Conservation (phyloP, 2,329 filamentous ascomycete species). For the Claviceps sorghi region DNA sequence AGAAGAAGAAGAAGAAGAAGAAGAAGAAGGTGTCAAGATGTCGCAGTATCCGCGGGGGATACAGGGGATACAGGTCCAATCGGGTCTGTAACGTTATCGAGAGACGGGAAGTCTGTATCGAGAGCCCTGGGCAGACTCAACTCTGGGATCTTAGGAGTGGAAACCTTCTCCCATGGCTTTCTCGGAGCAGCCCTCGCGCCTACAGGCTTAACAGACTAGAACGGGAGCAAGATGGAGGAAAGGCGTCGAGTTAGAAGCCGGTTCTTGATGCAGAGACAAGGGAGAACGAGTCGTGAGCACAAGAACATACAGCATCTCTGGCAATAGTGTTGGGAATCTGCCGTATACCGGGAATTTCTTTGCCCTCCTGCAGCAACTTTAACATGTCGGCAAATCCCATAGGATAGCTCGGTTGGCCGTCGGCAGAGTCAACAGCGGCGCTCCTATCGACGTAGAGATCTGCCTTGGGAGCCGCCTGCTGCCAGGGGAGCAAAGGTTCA, state of each 20-base stretch:
- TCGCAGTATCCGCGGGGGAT: not conserved
- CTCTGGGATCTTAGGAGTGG: conserved; percentile 7
- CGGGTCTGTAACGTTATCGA: conserved; percentile 14
- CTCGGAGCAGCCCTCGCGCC: conserved; percentile 32
- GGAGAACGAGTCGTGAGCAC: not conserved
- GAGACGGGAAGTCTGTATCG: conserved; percentile 22
- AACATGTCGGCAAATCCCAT: conserved; percentile 75
- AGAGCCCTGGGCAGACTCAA: conserved; percentile 14
- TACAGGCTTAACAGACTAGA: conserved; percentile 32
- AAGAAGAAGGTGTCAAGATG: too few species aligned
- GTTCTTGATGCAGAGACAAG: not conserved
- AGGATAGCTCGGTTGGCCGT: conserved; percentile 54
- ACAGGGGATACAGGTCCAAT: not conserved
- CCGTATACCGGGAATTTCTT: conserved; percentile 73
- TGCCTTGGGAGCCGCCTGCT: conserved; percentile 32
- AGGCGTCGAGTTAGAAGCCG: not conserved
- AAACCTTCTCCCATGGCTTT: conserved; percentile 67
- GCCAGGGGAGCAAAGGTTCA: conserved; percentile 26
- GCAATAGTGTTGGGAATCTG: conserved; percentile 73
- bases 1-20: too few species aligned
- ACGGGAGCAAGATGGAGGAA: not conserved
- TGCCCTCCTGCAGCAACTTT: conserved; percentile 66
- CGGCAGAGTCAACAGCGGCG: conserved; percentile 9
- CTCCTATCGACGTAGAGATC: conserved; percentile 31
- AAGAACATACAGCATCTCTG: conserved; percentile 45